Evolutionary conservation across 2,329 filamentous ascomycete genomes (phyloP).

Genomic region (Xylaria sp.): DNA sequence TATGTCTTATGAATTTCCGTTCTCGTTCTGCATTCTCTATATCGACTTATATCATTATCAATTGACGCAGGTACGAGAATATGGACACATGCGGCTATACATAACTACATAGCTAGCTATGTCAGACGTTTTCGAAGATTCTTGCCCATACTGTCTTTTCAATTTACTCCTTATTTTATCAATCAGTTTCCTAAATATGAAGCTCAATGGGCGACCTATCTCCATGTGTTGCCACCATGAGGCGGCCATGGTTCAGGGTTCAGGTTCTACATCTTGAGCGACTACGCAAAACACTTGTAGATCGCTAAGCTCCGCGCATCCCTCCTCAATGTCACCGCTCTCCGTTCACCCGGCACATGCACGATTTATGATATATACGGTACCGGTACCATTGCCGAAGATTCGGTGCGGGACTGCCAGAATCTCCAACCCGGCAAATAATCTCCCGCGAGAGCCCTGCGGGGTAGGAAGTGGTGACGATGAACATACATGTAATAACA

Average conservation of each 20-base stretch:
- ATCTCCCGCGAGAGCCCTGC: slow-evolving; percentile 10
- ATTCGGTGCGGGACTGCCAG: slow-evolving; percentile 21
- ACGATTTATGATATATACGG: not conserved
- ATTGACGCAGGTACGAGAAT: not conserved
- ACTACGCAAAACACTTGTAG: not conserved
- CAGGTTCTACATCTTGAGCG: not conserved
- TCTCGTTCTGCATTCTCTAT: not conserved
- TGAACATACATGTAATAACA: not conserved
- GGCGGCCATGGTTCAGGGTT: not conserved
- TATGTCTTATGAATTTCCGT: not conserved
- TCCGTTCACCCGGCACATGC: not conserved
- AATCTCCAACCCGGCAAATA: slow-evolving; percentile 32
- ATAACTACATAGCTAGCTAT: not conserved
- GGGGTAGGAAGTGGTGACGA: slow-evolving; percentile 21
- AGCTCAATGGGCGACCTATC: not conserved
- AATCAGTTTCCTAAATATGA: not conserved
- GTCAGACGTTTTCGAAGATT: not conserved
- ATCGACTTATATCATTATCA: not conserved
- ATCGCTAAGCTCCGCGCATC: not conserved
- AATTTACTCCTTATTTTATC: not conserved
- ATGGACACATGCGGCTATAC: not conserved
- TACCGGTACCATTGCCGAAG: slow-evolving; percentile 20
- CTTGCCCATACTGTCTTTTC: not conserved
- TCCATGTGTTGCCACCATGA: not conserved
- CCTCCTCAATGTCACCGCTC: not conserved